Evolutionary conservation across 345 rosid genomes (phyloP), one percentile per base, ranked within the genome.

Genomic region (Citrus sp.): DNA sequence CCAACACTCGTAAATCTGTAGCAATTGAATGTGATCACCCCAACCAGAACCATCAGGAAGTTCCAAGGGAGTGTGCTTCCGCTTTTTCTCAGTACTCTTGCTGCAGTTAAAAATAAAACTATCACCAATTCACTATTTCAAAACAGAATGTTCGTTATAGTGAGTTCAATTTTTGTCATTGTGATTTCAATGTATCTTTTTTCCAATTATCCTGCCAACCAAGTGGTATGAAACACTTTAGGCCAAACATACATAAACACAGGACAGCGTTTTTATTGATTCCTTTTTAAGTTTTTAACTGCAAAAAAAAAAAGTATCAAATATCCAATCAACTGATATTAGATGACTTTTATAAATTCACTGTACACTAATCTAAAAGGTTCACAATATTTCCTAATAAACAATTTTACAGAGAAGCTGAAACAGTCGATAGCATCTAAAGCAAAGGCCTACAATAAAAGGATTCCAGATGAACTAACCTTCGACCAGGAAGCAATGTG

Each of bases 1-100:
- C 98, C 99, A 94, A 27, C 79, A 80, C 83, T 94, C 97, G 68
- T 62, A 96, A 77, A 96, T 92, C 87, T 96, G 98, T 65, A 96
- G 91, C 84, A 94, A 78, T 69, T 94, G 97, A 78, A 94, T 90
- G 85, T 96, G 98, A 85, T 96, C 99, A 79, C 99, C 99, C 77
- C 78, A 91, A 75, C 98, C 97, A 67, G 92, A 92, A 70, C 98
- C 99, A 85, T 92, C 95, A 72, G 98, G 98, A 85, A 93, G 98
- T 75, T 87, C 91, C 62, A 79, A 76, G 37, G 87, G 79, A 35
- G 85, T 35, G 35, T 82, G 90, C 83, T 94, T 96, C 86, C 95
- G 89, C 90, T 96, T 94, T 92, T 88, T 94, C 73, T 91, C 99
- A 69, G 67, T 74, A 77, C 76, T 85, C 80, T 83, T 94, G 88